Conservation (phyloP, 2,329 filamentous ascomycete species). For the Xylaria sp. region DNA sequence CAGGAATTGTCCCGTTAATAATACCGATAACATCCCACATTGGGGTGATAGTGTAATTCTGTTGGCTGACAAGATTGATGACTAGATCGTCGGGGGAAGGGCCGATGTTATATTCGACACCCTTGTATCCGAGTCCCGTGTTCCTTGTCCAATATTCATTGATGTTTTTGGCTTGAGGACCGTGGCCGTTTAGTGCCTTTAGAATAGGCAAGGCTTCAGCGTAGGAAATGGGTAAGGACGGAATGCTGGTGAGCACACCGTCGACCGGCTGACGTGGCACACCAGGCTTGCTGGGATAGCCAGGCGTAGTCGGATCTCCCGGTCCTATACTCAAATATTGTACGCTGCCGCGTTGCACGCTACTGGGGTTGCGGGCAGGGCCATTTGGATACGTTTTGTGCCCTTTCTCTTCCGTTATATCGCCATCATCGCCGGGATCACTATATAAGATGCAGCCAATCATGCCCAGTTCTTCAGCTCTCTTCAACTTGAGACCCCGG, state of each 20-base stretch:
- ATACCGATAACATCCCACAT: slow-evolving; percentile 93
- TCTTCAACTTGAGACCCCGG: slow-evolving; percentile 90
- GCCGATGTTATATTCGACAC: slow-evolving; percentile 85
- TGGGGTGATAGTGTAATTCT: slow-evolving; percentile 83
- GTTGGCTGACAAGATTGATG: slow-evolving; percentile 79
- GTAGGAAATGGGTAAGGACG: slow-evolving; percentile 92
- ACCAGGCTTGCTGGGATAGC: slow-evolving; percentile 93
- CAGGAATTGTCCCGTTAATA: slow-evolving; percentile 84
- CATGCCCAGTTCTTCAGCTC: slow-evolving; percentile 90
- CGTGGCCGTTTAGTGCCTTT: slow-evolving; percentile 89
- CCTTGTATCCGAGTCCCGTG: slow-evolving; percentile 79
- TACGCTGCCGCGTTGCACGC: slow-evolving; percentile 88
- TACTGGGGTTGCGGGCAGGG: slow-evolving; percentile 86
- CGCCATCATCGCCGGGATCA: slow-evolving; percentile 89
- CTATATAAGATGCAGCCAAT: slow-evolving; percentile 85
- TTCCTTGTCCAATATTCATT: slow-evolving; percentile 75
- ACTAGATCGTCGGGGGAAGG: slow-evolving; percentile 78
- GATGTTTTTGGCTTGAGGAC: slow-evolving; percentile 79
- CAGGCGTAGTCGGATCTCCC: slow-evolving; percentile 89
- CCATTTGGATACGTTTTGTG: slow-evolving; percentile 83
- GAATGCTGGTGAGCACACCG: slow-evolving; percentile 80
- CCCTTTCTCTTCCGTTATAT: slow-evolving; percentile 83
- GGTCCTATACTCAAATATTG: slow-evolving; percentile 78
- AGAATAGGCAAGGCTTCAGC: slow-evolving; percentile 85
- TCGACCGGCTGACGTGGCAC: slow-evolving; percentile 78